phyloP scores from a whole-genome alignment of 495 filamentous ascomycete genomes.

The Daldinia caldariorum region DNA sequence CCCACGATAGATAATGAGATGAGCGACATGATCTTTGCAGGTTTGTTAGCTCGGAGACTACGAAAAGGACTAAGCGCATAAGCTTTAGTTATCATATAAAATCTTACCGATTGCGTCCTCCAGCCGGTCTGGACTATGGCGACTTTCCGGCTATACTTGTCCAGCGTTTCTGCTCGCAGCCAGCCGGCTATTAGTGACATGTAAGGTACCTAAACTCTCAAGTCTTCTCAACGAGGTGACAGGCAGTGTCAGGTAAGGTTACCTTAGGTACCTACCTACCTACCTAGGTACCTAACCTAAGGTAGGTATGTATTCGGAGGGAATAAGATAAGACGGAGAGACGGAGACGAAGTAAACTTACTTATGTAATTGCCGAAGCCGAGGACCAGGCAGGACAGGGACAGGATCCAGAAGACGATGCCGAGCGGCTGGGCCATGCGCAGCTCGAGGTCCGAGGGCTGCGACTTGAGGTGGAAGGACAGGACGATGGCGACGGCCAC shows the following conservation, averaged over 20 bases:
- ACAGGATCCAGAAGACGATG: constrained; percentile 85
- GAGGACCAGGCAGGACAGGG: constrained; percentile 74
- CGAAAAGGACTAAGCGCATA: not conserved
- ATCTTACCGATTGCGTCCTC: constrained; percentile 84
- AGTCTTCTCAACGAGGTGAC: too few relatives aligned
- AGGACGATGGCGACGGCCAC: constrained; percentile 89
- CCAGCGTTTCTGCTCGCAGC: constrained; percentile 68
- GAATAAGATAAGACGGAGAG: too few relatives aligned
- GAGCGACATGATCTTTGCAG: constrained; percentile 70
- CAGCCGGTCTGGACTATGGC: constrained; percentile 93
- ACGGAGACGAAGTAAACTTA: too few relatives aligned
- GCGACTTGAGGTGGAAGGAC: constrained; percentile 86
- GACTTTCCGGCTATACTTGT: constrained; percentile 76
- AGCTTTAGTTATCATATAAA: not conserved
- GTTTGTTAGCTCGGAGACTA: not conserved
- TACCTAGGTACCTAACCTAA: too few relatives aligned
- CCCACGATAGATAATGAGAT: constrained; percentile 83
- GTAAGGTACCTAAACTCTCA: too few relatives aligned
- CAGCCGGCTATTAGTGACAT: constrained; percentile 13
- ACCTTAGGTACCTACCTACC: too few relatives aligned
- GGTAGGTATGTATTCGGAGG: too few relatives aligned
- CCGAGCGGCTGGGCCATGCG: constrained; percentile 85
- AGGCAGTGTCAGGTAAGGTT: too few relatives aligned
- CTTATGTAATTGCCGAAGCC: constrained; percentile 88
- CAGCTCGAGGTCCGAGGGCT: constrained; percentile 74